Evolutionary conservation across 495 filamentous ascomycete genomes (phyloP), one percentile per base, ranked within the genome.

Genomic region (Acidomyces sp.): DNA sequence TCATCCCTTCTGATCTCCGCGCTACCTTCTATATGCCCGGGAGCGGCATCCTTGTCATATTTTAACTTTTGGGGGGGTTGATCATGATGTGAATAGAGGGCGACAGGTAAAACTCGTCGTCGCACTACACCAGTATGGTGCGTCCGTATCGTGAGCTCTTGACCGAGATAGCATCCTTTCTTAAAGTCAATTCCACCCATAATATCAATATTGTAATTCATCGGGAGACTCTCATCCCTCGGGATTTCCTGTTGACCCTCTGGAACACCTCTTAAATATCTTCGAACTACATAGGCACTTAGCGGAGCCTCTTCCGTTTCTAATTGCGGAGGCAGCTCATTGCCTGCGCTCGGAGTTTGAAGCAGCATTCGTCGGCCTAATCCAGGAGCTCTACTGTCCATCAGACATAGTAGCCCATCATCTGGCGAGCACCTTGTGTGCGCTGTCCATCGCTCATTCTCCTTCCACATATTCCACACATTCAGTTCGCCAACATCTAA

Each of bases 161-260:
- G 90, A 0, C 90, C 90, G 0, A 96, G 77, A 59, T 97, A 97
- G 60, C 90, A 97, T 1, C 90, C 90, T 62, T 97, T 97, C 34
- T 75, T 71, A 61, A 92, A 97, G 63, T 95, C 85, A 29, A 96
- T 72, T 3, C 70, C 92, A 13, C 70, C 67, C 68, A 78, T 77
- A 48, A 82, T 66, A 59, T 97, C 90, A 48, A 94, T 65, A 57
- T 93, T 90, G 43, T 64, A 75, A 57, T 95, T 85, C 48, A 80
- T 74, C 16, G 86, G 85, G 32, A 96, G 63, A 19, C 84, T 76
- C 2, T 66, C 58, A 30, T 76, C 80, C 33, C 64, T 57, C 17
- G 72, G 56, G 12, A 97, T 76, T 65, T 97, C 90, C 0, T 49
- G 46, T 52, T 80, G 79, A 4, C 90, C 90, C 59, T 97, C 90